Evolutionary conservation across 2,329 filamentous ascomycete genomes (phyloP), one percentile per base, ranked within the genome.

Genomic region (Aspergillus aculeatinus): DNA sequence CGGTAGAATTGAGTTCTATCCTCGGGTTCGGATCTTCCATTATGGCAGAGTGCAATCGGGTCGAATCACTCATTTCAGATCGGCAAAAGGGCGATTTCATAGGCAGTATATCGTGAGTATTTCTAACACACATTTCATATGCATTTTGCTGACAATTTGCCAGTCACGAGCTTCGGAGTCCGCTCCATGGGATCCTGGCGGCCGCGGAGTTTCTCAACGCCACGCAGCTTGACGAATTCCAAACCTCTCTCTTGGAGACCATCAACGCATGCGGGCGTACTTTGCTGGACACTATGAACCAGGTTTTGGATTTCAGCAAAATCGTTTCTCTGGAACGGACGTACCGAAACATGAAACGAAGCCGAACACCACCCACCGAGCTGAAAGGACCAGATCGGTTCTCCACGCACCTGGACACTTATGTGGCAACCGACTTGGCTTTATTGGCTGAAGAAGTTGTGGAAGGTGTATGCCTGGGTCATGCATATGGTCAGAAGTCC

Each of bases 381-480:
- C 57, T 69, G 19, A 71, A 67, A 57, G 65, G 68, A 11, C 64
- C 70, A 6, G 70, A 75, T 54, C 71, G 68, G 39, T 63, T 75
- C 7, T 72, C 72, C 0, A 66, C 72, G 4, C 71, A 74, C 29
- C 61, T 76, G 44, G 74, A 76, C 52, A 71, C 68, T 0, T 71
- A 71, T 29, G 70, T 74, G 4, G 67, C 68, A 7, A 74, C 79
- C 0, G 78, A 82, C 59, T 67, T 84, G 0, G 76, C 78, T 16
- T 71, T 78, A 2, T 64, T 84, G 11, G 77, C 81, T 0, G 83
- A 85, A 67, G 82, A 85, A 63, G 82, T 83, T 0, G 78, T 83
- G 5, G 83, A 85, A 59, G 82, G 83, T 1, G 82, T 85, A 4
- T 82, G 75, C 65, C 74, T 78, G 35, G 83, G 83, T 0, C 81